A percentile compares a stretch with the other conserved stretches of the same genome.
Evolutionary conservation across 1,284 basidiomycete species (phyloP).

Genomic region (Rhodotorula sp.): DNA sequence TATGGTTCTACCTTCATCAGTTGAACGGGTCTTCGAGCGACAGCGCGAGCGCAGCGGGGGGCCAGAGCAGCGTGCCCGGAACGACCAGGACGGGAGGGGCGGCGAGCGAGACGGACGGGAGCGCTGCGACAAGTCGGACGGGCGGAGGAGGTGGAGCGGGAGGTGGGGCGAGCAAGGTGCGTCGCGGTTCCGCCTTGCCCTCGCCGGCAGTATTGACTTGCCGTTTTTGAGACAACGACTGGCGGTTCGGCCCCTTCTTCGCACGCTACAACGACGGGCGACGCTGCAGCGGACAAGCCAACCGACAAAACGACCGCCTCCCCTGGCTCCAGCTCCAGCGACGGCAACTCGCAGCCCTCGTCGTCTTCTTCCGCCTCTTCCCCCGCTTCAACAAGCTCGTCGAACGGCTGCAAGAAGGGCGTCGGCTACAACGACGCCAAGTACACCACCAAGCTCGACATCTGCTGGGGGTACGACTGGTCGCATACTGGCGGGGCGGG

Average conservation of each 20-base stretch:
- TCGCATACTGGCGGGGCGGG: background rate
- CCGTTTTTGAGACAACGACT: background rate
- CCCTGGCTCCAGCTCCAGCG: background rate
- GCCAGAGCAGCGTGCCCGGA: too few species aligned
- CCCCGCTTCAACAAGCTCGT: background rate
- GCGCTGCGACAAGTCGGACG: background rate
- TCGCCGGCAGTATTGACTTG: background rate
- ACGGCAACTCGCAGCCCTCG: background rate
- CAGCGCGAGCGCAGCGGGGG: background rate
- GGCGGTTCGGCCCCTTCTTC: background rate
- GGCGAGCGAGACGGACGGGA: too few species aligned
- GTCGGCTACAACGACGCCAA: conserved; percentile 29
- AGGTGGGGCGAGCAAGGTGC: background rate
- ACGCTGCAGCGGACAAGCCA: background rate
- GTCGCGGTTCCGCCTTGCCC: background rate
- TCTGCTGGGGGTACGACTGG: conserved; percentile 38
- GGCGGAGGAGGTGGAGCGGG: background rate
- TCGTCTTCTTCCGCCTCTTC: background rate
- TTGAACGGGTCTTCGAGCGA: background rate
- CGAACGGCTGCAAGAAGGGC: conserved; percentile 21
- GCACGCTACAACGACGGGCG: background rate
- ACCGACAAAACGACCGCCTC: background rate
- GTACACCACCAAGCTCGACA: conserved; percentile 4
- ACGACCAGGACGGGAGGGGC: background rate
- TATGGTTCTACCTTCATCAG: background rate